Evolutionary conservation across 139 green algal genomes (phyloP), one percentile per base, ranked within the genome.

Genomic region (Coccomyxa sp.): DNA sequence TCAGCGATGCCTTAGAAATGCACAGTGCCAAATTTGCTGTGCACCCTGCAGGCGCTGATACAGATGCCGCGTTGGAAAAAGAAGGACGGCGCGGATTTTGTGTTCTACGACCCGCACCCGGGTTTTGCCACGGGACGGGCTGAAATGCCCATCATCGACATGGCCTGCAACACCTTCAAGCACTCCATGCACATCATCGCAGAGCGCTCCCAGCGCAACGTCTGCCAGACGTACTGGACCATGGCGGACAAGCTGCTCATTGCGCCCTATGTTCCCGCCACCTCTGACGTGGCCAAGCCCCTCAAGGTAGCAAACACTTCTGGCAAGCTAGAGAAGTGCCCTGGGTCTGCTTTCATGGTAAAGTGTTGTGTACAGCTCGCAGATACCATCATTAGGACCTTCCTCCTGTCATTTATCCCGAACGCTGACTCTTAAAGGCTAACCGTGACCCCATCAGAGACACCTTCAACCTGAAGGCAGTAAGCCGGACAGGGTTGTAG

Each of bases 51-150:
- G 68, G 68, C 50, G 5, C 29, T 72, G 68, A 36, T 72, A 22
- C n/a, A 35, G 68, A 72, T 12, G 2, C 68, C 68, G 29, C 29
- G 68, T 16, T 72, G 68, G 68, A n/a, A 72, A 27, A 22, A 27
- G 68, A 22, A 72, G 10, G 68, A 72, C 68, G 68, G 68, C 68
- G 31, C n/a, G 34, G 68, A 72, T 33, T 72, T 72, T 72, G 68
- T 72, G 29, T 72, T 72, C 68, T 72, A 72, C 34, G 68, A 72
- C 34, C 68, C 68, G n/a, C 68, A 72, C 31, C 68, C 68, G 31
- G 68, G 68, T 4, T 72, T 72, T 36, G 68, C 24, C 2, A 39
- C 68, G n/a, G 68, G 68, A 22, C 68, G n/a, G 29, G 68, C 68
- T 37, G 68, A 36, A 27, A 72, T 39, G 68, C 68, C 29, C 24